Conservation (phyloP, 1,284 basidiomycete species). For the Psilocybe mexicana region DNA sequence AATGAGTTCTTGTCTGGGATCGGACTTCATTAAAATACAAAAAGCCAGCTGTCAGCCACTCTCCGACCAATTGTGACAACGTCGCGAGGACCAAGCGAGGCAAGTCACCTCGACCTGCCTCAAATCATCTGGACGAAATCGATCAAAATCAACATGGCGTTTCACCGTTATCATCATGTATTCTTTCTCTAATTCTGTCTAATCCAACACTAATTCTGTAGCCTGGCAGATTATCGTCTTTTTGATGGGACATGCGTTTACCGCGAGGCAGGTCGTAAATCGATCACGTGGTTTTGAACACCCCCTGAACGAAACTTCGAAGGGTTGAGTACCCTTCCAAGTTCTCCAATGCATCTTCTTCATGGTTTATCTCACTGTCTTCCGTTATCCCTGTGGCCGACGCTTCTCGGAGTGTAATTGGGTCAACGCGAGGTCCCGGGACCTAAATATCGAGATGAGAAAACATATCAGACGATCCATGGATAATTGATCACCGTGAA, state of each 20-base stretch:
- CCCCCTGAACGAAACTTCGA: neutral
- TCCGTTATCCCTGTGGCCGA: neutral
- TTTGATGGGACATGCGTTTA: slow-evolving; percentile 11
- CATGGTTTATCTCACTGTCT: neutral
- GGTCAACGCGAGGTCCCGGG: slow-evolving; percentile 4
- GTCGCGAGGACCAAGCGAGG: too few species aligned
- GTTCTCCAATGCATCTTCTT: neutral
- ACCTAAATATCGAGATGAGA: neutral
- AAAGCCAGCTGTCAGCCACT: slow-evolving; percentile 8
- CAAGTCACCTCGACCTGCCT: too few species aligned
- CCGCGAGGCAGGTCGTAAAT: slow-evolving; percentile 9
- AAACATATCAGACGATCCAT: neutral
- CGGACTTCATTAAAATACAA: slow-evolving; percentile 15
- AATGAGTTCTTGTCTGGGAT: slow-evolving; percentile 9
- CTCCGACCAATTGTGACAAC: slow-evolving; percentile 1
- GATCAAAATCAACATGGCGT: slow-evolving; percentile 11
- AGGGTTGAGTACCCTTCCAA: neutral
- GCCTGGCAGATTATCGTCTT: neutral
- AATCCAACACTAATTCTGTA: neutral
- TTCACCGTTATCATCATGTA: slow-evolving; percentile 13
- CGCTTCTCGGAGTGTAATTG: neutral
- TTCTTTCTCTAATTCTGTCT: slow-evolving; percentile 7
- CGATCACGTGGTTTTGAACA: slow-evolving; percentile 3
- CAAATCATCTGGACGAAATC: slow-evolving; percentile 13
- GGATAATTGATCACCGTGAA: slow-evolving; percentile 27